A percentile compares a stretch with the other conserved stretches of the same genome.
Conservation (phyloP, 1,139 yeast genomes). For the Wickerhamomyces sp. region DNA sequence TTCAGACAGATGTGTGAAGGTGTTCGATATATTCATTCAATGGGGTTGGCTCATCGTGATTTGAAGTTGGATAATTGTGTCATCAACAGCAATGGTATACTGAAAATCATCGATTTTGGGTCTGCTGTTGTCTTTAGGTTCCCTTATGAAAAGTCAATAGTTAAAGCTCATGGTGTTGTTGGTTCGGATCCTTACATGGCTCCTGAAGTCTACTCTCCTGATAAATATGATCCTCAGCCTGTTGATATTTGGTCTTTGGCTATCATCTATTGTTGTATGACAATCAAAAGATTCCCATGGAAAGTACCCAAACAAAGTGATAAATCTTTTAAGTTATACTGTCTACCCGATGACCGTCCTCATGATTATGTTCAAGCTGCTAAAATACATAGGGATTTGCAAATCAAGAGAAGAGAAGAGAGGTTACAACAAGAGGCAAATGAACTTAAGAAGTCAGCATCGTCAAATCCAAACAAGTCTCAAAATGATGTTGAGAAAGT, state of each 20-base stretch:
- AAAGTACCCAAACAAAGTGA: slow-evolving; percentile 88
- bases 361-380: slow-evolving; percentile 45
- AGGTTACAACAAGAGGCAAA: slow-evolving; percentile 19
- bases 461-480: neutral
- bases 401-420: slow-evolving; percentile 32
- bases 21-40: slow-evolving; percentile 73
- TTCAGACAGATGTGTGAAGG: slow-evolving; percentile 84
- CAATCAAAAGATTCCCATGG: slow-evolving; percentile 94
- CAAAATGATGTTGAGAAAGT: slow-evolving; percentile 6
- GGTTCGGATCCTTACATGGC: slow-evolving; percentile 98
- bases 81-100: slow-evolving; percentile 76
- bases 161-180: slow-evolving; percentile 86
- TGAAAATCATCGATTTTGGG: slow-evolving; percentile 93
- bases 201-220: slow-evolving; percentile 78
- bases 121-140: slow-evolving; percentile 91
- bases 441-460: slow-evolving; percentile 11
- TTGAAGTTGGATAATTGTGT: slow-evolving; percentile 94
- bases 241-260: slow-evolving; percentile 97
- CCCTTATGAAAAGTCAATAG: slow-evolving; percentile 77
- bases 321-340: slow-evolving; percentile 67
- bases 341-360: slow-evolving; percentile 36
- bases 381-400: slow-evolving; percentile 38
- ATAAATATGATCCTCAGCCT: slow-evolving; percentile 84
- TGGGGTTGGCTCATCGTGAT: slow-evolving; percentile 95
- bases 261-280: slow-evolving; percentile 93